phyloP scores from a whole-genome alignment of 2,329 filamentous ascomycete genomes.

The Podosphaera xanthii region DNA sequence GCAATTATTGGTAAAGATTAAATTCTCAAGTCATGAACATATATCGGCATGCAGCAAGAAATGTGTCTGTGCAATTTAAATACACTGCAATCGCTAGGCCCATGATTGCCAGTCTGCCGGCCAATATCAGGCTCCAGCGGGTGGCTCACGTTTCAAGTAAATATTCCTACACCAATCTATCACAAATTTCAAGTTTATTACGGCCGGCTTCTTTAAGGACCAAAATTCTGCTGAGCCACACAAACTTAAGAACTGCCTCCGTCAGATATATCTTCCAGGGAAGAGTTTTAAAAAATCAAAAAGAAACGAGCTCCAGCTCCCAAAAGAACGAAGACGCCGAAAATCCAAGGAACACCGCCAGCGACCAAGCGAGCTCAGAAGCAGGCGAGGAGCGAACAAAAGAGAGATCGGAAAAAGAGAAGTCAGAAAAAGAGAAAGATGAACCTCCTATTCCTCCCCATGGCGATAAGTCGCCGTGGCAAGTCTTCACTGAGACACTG shows the following conservation, averaged over 20 bases:
- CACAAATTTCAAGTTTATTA: slow-evolving; percentile 19
- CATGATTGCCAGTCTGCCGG: slow-evolving; percentile 5
- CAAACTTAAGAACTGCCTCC: neutral
- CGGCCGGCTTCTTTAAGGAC: slow-evolving; percentile 18
- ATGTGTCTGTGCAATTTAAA: slow-evolving; percentile 10
- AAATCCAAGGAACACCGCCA: slow-evolving; percentile 6
- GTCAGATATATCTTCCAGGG: neutral
- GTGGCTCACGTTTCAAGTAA: neutral
- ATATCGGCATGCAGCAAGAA: slow-evolving; percentile 11
- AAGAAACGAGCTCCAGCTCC: slow-evolving; percentile 6
- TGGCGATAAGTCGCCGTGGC: slow-evolving; percentile 95
- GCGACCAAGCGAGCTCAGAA: slow-evolving; percentile 7
- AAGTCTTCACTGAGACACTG: slow-evolving; percentile 96
- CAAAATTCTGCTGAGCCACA: slow-evolving; percentile 18
- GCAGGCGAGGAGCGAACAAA: slow-evolving; percentile 12
- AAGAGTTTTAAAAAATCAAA: neutral
- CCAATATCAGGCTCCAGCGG: slow-evolving; percentile 2
- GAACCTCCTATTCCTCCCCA: slow-evolving; percentile 69
- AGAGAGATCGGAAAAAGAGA: slow-evolving; percentile 16
- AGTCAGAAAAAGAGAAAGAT: slow-evolving; percentile 3
- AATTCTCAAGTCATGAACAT: slow-evolving; percentile 11
- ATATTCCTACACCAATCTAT: slow-evolving; percentile 3
- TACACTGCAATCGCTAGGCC: slow-evolving; percentile 16
- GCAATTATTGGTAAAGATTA: neutral
- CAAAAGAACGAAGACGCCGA: slow-evolving; percentile 11